These are phyloP conservation scores for Garcia nutans DNA, from an alignment of 345 rosid species.

Conservation along the genomic window DNA sequence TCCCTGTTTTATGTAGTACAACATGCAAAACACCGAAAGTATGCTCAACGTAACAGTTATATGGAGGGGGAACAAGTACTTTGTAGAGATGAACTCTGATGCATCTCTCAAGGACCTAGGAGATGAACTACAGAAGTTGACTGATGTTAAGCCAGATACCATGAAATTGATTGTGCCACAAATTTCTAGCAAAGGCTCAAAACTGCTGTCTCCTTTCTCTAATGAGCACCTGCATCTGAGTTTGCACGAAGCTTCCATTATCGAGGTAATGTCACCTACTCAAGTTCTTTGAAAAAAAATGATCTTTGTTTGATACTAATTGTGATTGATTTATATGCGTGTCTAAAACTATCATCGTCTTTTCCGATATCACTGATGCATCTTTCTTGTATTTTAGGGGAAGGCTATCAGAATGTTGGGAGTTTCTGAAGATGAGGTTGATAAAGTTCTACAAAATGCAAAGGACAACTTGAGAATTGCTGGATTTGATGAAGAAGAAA, in stretches of 20 bases:
- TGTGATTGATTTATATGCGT: background rate
- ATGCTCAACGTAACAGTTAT: constrained; percentile 40
- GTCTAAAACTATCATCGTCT: constrained; percentile 7
- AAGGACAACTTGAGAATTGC: constrained; percentile 61
- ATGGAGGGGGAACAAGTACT: constrained; percentile 78
- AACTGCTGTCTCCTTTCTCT: constrained; percentile 65
- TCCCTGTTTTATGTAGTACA: constrained; percentile 21
- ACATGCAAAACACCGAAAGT: constrained; percentile 43
- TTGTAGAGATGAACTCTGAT: constrained; percentile 45
- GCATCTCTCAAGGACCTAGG: constrained; percentile 69
- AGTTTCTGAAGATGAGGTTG: constrained; percentile 66
- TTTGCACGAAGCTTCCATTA: constrained; percentile 52
- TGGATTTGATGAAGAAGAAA: constrained; percentile 93
- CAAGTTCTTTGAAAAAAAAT: background rate
- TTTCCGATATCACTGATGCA: constrained; percentile 2
- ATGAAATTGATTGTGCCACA: constrained; percentile 70
- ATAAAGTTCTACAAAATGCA: constrained; percentile 48
- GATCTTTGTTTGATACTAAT: background rate
- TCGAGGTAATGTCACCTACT: constrained; percentile 44
- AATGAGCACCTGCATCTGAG: constrained; percentile 52
- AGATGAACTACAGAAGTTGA: constrained; percentile 61
- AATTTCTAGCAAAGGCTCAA: constrained; percentile 57
- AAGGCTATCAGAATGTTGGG: constrained; percentile 93
- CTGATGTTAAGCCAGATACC: constrained; percentile 70
- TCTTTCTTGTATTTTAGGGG: constrained; percentile 45